phyloP scores from a whole-genome alignment of 2,329 filamentous ascomycete species.

The Cladobotryum protrusum region DNA sequence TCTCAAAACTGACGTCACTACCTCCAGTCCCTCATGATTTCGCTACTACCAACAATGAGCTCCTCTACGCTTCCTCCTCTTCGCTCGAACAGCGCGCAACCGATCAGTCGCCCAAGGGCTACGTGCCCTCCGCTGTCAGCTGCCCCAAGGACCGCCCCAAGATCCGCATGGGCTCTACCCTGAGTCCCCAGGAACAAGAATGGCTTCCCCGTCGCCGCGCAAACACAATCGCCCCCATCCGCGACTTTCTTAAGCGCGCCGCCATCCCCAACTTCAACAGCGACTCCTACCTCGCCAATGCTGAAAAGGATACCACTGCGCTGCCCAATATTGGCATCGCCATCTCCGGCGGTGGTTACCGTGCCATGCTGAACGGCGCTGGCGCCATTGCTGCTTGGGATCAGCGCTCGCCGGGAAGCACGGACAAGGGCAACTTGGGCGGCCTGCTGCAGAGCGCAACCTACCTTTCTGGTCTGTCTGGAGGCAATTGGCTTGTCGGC shows the following conservation, averaged over 20 bases:
- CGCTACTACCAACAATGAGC: slow-evolving; percentile 10
- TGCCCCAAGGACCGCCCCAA: slow-evolving; percentile 66
- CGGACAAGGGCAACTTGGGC: slow-evolving; percentile 59
- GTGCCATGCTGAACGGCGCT: slow-evolving; percentile 78
- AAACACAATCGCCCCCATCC: slow-evolving; percentile 70
- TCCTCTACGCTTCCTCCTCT: slow-evolving; percentile 2
- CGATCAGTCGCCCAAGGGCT: slow-evolving; percentile 44
- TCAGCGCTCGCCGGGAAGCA: slow-evolving; percentile 50
- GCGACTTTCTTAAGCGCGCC: slow-evolving; percentile 62
- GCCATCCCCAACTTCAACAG: slow-evolving; percentile 75
- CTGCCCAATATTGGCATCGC: slow-evolving; percentile 64
- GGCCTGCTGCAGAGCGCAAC: slow-evolving; percentile 76
- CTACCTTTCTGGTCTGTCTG: slow-evolving; percentile 74
- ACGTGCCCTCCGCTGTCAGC: slow-evolving; percentile 60
- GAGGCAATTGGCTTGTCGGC: slow-evolving; percentile 80
- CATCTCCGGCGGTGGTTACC: slow-evolving; percentile 77
- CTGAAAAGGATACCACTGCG: slow-evolving; percentile 24
- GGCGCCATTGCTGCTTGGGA: slow-evolving; percentile 78
- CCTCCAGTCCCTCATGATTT: slow-evolving; percentile 8
- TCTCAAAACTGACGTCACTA: neutral
- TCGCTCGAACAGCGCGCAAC: slow-evolving; percentile 22
- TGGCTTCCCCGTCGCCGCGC: slow-evolving; percentile 70
- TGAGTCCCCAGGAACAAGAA: slow-evolving; percentile 64
- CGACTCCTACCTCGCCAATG: slow-evolving; percentile 55
- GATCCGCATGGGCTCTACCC: slow-evolving; percentile 53